Base-by-base conservation (phyloP, 306 rosid genomes). In the Lathyrus sativus region DNA sequence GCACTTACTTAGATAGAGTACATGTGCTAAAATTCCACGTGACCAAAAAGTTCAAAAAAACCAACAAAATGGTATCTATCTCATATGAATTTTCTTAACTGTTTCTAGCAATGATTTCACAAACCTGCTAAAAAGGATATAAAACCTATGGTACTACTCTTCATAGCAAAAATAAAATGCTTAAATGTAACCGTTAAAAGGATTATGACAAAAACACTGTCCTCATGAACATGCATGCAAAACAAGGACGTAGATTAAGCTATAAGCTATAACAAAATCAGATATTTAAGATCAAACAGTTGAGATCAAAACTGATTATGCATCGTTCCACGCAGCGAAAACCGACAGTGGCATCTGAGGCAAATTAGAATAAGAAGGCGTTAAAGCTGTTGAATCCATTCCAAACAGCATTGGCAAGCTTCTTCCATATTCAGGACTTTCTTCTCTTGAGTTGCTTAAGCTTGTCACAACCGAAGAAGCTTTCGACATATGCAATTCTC, bases 401-500 rank as follows among this genome's bases (percentile, higher is more conserved):
- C 80, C 95, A 37, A 71, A 78, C 31, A 80, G 73, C 68, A 77
- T 54, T 4, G 81, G 85, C 18, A 74, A 68, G 84, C 81, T 83
- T 43, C 84, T 80, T 70, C 68, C 83, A 31, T 37, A 4, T 87
- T 87, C 59, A 3, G 93, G 89, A 76, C 93, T 83, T 12, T 81
- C 85, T 76, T 89, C 88, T 79, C 96, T 89, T 43, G 92, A 85
- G 80, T 85, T 87, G 45, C 78, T 83, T 35, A 83, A 78, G 73
- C 92, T 89, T 3, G 87, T 89, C 60, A 79, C 96, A 81, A 89
- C 50, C 11, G 92, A 89, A 6, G 92, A 89, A 66, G 93, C 83
- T 72, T 85, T 82, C 24, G 91, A 89, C 54, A 83, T 66, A 68
- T 83, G 86, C 57, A 17, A 70, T 62, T 28, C 82, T 65, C 83